These are phyloP conservation scores for Purshia tridentata DNA, from an alignment of 306 rosid genomes.

Conservation along the genomic window DNA sequence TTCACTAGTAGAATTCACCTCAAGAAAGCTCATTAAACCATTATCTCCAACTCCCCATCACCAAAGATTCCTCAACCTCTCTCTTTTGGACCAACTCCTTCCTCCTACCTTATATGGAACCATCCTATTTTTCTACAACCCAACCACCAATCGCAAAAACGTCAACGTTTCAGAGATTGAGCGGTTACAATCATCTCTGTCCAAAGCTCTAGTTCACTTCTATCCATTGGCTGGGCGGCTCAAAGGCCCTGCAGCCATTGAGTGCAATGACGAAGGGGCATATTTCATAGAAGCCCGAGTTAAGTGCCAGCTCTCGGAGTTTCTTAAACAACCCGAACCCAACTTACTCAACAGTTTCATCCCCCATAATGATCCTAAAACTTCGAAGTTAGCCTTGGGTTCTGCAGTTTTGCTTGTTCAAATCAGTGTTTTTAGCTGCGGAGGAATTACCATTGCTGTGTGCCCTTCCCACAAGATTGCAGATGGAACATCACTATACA, in stretches of 20 bases:
- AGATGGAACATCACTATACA: not conserved
- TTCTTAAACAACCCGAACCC: not conserved
- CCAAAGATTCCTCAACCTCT: not conserved
- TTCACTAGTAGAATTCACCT: not conserved
- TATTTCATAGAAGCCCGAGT: not conserved
- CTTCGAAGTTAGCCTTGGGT: not conserved
- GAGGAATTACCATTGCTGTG: not conserved
- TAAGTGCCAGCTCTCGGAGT: not conserved
- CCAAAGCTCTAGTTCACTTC: not conserved
- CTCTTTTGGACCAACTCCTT: not conserved
- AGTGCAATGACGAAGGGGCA: constrained; percentile 14
- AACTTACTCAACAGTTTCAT: not conserved
- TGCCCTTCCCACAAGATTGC: not conserved
- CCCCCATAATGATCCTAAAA: not conserved
- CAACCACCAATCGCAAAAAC: not conserved
- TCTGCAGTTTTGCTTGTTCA: not conserved
- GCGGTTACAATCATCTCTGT: constrained; percentile 4
- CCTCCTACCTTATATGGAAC: not conserved
- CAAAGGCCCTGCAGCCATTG: not conserved
- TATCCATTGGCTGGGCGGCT: too few relatives aligned
- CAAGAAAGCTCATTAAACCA: constrained; percentile 5
- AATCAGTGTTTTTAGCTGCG: not conserved
- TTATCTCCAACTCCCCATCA: constrained; percentile 10
- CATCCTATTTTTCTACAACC: not conserved
- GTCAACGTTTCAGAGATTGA: not conserved